Evolutionary conservation across 441 rosid genomes (phyloP).

Genomic region (Hura crepitans): DNA sequence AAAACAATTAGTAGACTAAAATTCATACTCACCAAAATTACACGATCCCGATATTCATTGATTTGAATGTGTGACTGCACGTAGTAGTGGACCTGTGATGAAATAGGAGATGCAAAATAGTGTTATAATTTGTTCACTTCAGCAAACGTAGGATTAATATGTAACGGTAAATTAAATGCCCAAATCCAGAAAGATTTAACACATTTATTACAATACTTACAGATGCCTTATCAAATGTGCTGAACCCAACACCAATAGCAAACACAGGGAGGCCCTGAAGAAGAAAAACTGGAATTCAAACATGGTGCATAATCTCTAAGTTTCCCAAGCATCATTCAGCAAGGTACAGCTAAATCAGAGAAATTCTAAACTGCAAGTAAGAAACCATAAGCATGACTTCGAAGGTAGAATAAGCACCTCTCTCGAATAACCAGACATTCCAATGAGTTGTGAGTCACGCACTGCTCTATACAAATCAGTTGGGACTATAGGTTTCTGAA

Average conservation of each 20-base stretch:
- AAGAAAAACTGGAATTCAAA: conserved; percentile 22
- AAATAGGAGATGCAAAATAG: conserved; percentile 19
- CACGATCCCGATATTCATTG: conserved; percentile 85
- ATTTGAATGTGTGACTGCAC: conserved; percentile 94
- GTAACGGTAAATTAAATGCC: not conserved
- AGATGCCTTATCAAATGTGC: conserved; percentile 92
- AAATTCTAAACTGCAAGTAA: conserved; percentile 15
- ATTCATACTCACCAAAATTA: conserved; percentile 61
- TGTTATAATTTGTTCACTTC: not conserved
- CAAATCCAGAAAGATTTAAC: not conserved
- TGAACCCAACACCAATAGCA: conserved; percentile 75
- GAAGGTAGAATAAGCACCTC: conserved; percentile 50
- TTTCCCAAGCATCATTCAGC: not conserved
- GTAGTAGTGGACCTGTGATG: conserved; percentile 69
- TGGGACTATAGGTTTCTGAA: conserved; percentile 85
- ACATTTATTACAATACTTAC: conserved; percentile 43
- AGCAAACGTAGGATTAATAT: not conserved
- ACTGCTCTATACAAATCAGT: conserved; percentile 57
- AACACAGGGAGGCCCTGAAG: conserved; percentile 87
- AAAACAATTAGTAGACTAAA: conserved; percentile 7
- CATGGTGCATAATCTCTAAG: not conserved
- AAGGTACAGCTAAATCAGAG: not conserved
- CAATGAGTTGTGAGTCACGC: conserved; percentile 87
- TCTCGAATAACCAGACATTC: conserved; percentile 89
- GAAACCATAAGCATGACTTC: conserved; percentile 10